Conservation (phyloP, 2,329 filamentous ascomycete species). For the Aspergillus versicolor region DNA sequence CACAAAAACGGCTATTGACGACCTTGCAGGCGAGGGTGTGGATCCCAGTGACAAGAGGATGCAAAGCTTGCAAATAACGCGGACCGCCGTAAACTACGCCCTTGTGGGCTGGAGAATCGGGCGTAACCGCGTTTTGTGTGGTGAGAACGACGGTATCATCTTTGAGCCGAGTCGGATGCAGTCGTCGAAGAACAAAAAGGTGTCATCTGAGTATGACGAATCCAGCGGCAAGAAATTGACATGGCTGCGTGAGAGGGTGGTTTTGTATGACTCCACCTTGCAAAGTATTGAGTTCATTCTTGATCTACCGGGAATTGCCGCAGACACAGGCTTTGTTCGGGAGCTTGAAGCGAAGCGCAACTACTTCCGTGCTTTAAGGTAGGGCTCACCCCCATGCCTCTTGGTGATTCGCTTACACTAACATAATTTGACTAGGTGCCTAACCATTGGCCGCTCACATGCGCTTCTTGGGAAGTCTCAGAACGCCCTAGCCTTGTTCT, state of each 20-base stretch:
- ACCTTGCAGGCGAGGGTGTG: constrained; percentile 78
- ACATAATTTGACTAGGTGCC: constrained; percentile 54
- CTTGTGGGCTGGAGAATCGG: constrained; percentile 94
- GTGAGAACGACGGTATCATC: constrained; percentile 73
- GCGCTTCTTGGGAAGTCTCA: constrained; percentile 68
- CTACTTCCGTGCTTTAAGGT: constrained; percentile 91
- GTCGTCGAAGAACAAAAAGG: constrained; percentile 54
- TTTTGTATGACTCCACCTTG: constrained; percentile 85
- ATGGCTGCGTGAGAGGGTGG: constrained; percentile 79
- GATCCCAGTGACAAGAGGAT: constrained; percentile 80
- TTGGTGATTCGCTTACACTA: constrained; percentile 3
- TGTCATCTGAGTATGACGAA: constrained; percentile 59
- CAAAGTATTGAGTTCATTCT: constrained; percentile 89
- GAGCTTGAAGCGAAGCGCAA: constrained; percentile 75
- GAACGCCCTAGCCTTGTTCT: constrained; percentile 82
- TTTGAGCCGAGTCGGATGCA: constrained; percentile 47
- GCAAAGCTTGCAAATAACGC: constrained; percentile 89
- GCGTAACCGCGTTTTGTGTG: constrained; percentile 83
- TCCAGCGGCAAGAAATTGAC: constrained; percentile 73
- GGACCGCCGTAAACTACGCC: constrained; percentile 90
- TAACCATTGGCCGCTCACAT: constrained; percentile 84
- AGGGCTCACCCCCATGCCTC: constrained; percentile 29
- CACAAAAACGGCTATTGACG: constrained; percentile 89
- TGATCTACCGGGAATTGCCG: constrained; percentile 84
- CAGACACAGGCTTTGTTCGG: constrained; percentile 71